Percentiles rank a stretch among this genome's conserved stretches.
phyloP scores from a whole-genome alignment of 805 yeast genomes.

The Yamadazyma paraphyllophila region DNA sequence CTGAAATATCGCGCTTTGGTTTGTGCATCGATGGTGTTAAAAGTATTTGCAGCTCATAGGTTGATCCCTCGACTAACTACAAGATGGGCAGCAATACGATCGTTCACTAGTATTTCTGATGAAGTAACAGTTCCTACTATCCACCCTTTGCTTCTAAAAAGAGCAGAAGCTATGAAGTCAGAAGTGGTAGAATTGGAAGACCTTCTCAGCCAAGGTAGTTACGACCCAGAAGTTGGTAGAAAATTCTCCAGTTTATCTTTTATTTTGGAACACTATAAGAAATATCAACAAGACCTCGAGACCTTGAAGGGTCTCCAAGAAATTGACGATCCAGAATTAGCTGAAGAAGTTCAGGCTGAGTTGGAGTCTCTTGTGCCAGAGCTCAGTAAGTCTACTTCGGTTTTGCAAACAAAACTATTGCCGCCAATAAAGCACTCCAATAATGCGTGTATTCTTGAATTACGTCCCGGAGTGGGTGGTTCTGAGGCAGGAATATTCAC shows the following conservation, averaged over 20 bases:
- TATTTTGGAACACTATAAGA: slow-evolving; percentile 30
- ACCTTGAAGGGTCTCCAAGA: slow-evolving; percentile 25
- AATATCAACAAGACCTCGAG: slow-evolving; percentile 26
- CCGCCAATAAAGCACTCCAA: slow-evolving; percentile 80
- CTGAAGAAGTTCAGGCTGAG: slow-evolving; percentile 62
- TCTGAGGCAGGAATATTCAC: slow-evolving; percentile 89
- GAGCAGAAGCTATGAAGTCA: slow-evolving; percentile 32
- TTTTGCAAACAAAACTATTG: slow-evolving; percentile 57
- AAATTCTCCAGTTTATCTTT: slow-evolving; percentile 31
- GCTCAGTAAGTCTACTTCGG: slow-evolving; percentile 40
- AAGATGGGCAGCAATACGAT: too few species aligned
- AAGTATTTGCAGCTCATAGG: background rate
- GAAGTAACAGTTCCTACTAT: slow-evolving; percentile 20
- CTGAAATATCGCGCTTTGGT: background rate
- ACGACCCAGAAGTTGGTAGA: slow-evolving; percentile 32
- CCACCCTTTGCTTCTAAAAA: slow-evolving; percentile 38
- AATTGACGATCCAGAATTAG: slow-evolving; percentile 41
- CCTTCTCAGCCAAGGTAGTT: slow-evolving; percentile 27
- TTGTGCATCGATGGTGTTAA: background rate
- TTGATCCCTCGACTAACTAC: too few species aligned
- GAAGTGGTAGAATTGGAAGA: slow-evolving; percentile 29
- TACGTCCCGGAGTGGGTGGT: slow-evolving; percentile 97
- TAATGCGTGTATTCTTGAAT: slow-evolving; percentile 73
- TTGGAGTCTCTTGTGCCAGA: slow-evolving; percentile 45
- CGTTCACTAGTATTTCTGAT: background rate